Evolutionary conservation across 306 rosid species (phyloP), one percentile per base, ranked within the genome.

Genomic region (Malus sieversii): DNA sequence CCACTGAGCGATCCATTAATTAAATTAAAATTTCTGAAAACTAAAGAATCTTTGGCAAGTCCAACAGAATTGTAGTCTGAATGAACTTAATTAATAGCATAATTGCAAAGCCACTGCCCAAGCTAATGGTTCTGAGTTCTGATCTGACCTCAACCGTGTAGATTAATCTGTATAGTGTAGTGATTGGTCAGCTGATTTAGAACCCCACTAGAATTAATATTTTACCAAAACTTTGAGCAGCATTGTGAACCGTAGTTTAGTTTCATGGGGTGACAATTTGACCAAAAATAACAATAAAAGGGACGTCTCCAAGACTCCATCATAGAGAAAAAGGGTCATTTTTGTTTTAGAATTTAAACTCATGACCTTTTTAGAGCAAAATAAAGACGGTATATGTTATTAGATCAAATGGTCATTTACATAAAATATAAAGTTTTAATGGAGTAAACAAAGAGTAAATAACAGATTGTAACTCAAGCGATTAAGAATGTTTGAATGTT

Each of bases 101-200:
- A 60, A 22, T 25, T 23, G 19, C 30, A 60, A 4, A 60, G 18
- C 66, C 53, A 60, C 18, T 25, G 66, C 66, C 65, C 35, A 35
- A 59, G 38, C 62, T 55, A 4, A 35, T 72, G 75, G 75, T 22
- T 72, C 53, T 57, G n/a, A 32, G 65, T 71, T 55, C n/a, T 72
- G 66, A 72, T 72, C 52, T 35, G 51, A 35, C 75, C 22, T 72
- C 61, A 72, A 73, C 25, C 19, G 40, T 16, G 16, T 25, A 59
- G 68, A 18, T 35, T 55, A 12, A 38, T 22, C 58, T 46, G 53
- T 72, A 57, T 66, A 35, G 76, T 72, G 46, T 22, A 35, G 66
- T 42, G 53, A 38, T 59, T 40, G 16, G 68, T 59, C 52, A 33
- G 75, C n/a, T 60, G 45, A 72, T 23, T 72, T 58, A 58, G 40